These are phyloP conservation scores for Rhizoctonia solani DNA, from an alignment of 1,284 basidiomycete genomes.

Conservation along the genomic window DNA sequence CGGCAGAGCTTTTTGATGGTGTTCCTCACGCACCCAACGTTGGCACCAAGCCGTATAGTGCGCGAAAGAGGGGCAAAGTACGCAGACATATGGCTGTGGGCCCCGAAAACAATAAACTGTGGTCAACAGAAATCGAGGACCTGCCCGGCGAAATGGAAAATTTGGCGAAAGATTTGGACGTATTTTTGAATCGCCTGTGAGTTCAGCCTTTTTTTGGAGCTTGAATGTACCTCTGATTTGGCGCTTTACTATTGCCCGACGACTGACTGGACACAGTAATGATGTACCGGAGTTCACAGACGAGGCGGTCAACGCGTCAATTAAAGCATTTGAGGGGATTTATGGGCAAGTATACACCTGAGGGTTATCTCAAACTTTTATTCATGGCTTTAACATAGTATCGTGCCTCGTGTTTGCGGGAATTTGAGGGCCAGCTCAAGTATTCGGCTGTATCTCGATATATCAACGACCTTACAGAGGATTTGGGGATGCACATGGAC, in stretches of 20 bases:
- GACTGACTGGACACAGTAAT: constrained; percentile 4
- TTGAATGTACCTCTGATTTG: not conserved
- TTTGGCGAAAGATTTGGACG: constrained; percentile 63
- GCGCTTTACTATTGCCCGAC: too few species aligned
- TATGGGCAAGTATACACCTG: constrained; percentile 54
- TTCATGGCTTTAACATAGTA: constrained; percentile 51
- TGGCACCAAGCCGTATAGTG: constrained; percentile 22
- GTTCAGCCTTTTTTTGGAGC: constrained; percentile 16
- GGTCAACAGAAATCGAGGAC: constrained; percentile 55
- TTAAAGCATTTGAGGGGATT: constrained; percentile 67
- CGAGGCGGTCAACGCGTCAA: constrained; percentile 68
- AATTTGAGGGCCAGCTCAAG: constrained; percentile 68
- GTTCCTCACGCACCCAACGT: not conserved
- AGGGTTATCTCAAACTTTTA: not conserved
- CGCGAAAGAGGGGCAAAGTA: constrained; percentile 29
- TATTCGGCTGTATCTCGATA: constrained; percentile 71
- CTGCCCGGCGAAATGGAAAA: constrained; percentile 64
- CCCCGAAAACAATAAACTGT: constrained; percentile 39
- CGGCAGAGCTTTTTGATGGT: constrained; percentile 17
- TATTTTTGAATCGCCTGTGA: constrained; percentile 66
- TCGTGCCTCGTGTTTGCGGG: constrained; percentile 68
- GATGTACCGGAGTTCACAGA: constrained; percentile 49
- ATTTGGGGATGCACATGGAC: constrained; percentile 71
- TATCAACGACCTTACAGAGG: constrained; percentile 66
- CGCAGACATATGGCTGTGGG: not conserved